These are phyloP conservation scores for Balamuthia mandrillaris DNA, from an alignment of 208 protist species.

Conservation along the genomic window DNA sequence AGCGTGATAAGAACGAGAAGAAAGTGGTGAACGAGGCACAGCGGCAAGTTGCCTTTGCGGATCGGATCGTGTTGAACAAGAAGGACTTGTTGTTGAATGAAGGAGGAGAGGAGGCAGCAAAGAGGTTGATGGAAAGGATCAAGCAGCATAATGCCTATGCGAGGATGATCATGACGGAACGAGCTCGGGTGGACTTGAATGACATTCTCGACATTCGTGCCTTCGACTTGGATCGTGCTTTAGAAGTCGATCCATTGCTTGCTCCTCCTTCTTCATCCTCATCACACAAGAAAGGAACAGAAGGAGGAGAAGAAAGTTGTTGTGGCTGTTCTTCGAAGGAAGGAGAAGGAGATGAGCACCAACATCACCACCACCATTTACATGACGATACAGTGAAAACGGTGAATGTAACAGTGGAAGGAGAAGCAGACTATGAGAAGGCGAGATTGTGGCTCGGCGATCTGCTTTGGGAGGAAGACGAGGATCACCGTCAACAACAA, in stretches of 20 bases:
- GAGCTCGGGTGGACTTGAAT: neutral
- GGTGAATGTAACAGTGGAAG: slow-evolving; percentile 3
- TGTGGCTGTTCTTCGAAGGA: too few species aligned
- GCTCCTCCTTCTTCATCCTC: neutral
- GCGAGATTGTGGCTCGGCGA: neutral
- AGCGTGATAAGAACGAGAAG: neutral
- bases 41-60: slow-evolving; percentile 52
- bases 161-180: neutral
- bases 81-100: slow-evolving; percentile 46
- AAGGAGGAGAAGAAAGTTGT: neutral
- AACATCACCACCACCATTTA: slow-evolving; percentile 6
- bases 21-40: neutral
- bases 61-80: slow-evolving; percentile 57
- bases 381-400: slow-evolving; percentile 47
- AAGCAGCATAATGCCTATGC: slow-evolving; percentile 41
- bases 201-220: slow-evolving; percentile 46
- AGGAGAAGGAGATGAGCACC: neutral
- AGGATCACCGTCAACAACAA: too few species aligned
- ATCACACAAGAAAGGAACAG: neutral
- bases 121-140: neutral
- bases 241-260: too few species aligned
- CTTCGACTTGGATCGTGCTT: slow-evolving; percentile 43
- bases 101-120: neutral
- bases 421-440: slow-evolving; percentile 9
- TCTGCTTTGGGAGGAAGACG: neutral